Conservation (phyloP, 2,329 filamentous ascomycete genomes). For the Fonsecaea monophora region DNA sequence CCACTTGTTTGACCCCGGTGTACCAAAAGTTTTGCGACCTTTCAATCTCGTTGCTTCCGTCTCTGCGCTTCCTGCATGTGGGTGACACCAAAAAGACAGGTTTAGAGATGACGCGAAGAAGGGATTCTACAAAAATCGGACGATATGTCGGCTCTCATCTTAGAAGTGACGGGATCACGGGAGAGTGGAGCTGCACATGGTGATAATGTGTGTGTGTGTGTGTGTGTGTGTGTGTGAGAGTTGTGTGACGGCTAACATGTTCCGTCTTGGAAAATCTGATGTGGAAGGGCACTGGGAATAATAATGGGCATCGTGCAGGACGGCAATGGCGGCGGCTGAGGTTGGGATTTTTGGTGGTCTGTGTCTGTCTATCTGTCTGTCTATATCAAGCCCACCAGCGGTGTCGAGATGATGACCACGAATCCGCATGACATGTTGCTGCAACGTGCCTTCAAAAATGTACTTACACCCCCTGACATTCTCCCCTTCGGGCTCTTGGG, state of each 20-base stretch:
- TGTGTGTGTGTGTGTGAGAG: too few relatives aligned
- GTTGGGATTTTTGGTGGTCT: not conserved
- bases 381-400: not conserved
- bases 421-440: not conserved
- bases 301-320: not conserved
- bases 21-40: slow-evolving; percentile 4
- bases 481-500: not conserved
- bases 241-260: slow-evolving; percentile 38
- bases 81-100: not conserved
- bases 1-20: not conserved
- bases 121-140: not conserved
- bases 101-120: not conserved
- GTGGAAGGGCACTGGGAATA: not conserved
- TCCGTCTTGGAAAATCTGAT: slow-evolving; percentile 21
- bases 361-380: not conserved
- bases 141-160: slow-evolving; percentile 1
- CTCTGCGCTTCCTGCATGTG: not conserved
- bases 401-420: slow-evolving; percentile 1
- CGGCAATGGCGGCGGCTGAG: slow-evolving; percentile 1
- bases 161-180: slow-evolving; percentile 4
- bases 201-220: not conserved
- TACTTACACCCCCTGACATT: not conserved
- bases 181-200: not conserved
- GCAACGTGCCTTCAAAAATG: not conserved
- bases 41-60: not conserved